Base-by-base conservation (phyloP, 78 protist genomes). In the Thecamonas trahens region DNA sequence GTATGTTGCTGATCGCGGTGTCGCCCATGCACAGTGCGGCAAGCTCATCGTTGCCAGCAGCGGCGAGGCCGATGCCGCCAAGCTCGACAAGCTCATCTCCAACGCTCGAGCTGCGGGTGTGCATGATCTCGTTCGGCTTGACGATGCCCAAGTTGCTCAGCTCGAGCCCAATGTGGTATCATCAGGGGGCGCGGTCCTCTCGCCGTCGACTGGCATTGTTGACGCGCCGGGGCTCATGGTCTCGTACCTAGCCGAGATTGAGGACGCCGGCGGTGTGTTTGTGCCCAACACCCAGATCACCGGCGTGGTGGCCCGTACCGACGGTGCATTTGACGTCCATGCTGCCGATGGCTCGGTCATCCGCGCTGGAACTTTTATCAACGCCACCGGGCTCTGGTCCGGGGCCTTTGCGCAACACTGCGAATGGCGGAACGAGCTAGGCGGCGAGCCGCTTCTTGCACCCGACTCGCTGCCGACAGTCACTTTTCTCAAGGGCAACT, bases 371-470 rank as follows among this genome's bases (percentile, higher is more conserved):
- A 35, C 29, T 13, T 59, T 11, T 59, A 59, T n/a, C 64, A 40
- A 20, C 18, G 49, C 26, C 64, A 40, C 29, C 35, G 4, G 45
- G 32, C 7, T 5, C 3, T 5, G 22, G 45, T 59, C 45, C 17
- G 20, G 6, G 74, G 74, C 17, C 63, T 67, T 13, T 62, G 74
- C 0, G 74, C 39, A n/a, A n/a, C n/a, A n/a, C n/a, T n/a, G n/a
- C n/a, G n/a, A n/a, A n/a, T n/a, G n/a, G n/a, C n/a, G n/a, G n/a
- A n/a, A n/a, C n/a, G n/a, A n/a, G n/a, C n/a, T n/a, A n/a, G n/a
- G n/a, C n/a, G n/a, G n/a, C n/a, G n/a, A n/a, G n/a, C n/a, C n/a
- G n/a, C n/a, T n/a, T n/a, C n/a, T n/a, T n/a, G n/a, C n/a, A n/a
- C n/a, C n/a, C n/a, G n/a, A n/a, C n/a, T n/a, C n/a, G n/a, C n/a